These are phyloP conservation scores for Ramaria sp. DNA, from an alignment of 768 basidiomycete genomes.

Conservation along the genomic window DNA sequence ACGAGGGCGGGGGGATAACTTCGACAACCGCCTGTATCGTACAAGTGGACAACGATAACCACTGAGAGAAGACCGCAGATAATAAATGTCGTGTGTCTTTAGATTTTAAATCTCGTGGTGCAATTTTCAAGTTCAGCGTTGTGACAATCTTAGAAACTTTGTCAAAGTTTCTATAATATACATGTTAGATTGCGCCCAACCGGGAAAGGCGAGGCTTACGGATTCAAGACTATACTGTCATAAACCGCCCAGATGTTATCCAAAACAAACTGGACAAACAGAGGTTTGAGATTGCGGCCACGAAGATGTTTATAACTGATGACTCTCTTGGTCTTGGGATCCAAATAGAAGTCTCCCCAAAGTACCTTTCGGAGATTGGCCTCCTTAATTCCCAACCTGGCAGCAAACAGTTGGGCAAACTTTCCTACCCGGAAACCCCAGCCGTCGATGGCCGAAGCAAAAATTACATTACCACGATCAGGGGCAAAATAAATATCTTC, in stretches of 20 bases:
- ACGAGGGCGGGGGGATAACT: conserved; percentile 78
- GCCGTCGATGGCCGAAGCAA: conserved; percentile 91
- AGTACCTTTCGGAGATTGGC: conserved; percentile 73
- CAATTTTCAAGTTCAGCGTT: conserved; percentile 71
- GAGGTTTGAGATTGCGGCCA: conserved; percentile 80
- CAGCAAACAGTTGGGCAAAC: conserved; percentile 87
- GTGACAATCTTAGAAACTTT: conserved; percentile 83
- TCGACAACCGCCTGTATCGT: conserved; percentile 90
- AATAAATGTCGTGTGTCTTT: conserved; percentile 84
- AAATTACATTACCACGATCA: conserved; percentile 90
- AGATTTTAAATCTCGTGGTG: conserved; percentile 80
- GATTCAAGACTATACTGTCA: conserved; percentile 77
- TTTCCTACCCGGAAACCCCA: conserved; percentile 95
- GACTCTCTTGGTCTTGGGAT: conserved; percentile 90
- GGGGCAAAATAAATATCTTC: conserved; percentile 97
- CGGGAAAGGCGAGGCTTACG: conserved; percentile 46
- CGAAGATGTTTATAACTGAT: conserved; percentile 84
- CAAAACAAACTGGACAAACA: conserved; percentile 95
- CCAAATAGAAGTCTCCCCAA: conserved; percentile 97
- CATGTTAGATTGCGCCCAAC: not conserved
- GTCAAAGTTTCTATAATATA: conserved; percentile 61
- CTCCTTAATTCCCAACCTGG: conserved; percentile 87
- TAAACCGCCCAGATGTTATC: conserved; percentile 98
- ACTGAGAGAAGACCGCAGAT: conserved; percentile 83
- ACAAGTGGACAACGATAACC: conserved; percentile 90